Conservation (phyloP, 345 rosid genomes). For the Populus pruinosa region DNA sequence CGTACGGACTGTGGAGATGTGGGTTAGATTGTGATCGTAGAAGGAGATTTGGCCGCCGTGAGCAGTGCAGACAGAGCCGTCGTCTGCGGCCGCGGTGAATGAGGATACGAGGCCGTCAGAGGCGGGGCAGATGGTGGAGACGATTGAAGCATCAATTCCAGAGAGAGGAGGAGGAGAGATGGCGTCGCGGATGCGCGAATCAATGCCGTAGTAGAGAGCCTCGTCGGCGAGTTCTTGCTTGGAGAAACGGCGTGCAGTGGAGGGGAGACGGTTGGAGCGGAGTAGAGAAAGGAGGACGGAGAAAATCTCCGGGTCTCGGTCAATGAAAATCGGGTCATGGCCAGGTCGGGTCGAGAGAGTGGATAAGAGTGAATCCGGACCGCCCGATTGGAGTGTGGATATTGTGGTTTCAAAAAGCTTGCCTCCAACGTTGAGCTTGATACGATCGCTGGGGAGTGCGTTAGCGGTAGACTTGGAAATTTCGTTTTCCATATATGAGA, state of each 20-base stretch:
- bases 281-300: slow-evolving; percentile 75
- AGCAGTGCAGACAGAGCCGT: slow-evolving; percentile 77
- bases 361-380: slow-evolving; percentile 74
- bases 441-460: slow-evolving; percentile 21
- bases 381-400: slow-evolving; percentile 69
- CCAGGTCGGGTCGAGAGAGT: slow-evolving; percentile 56
- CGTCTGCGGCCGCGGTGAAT: slow-evolving; percentile 56
- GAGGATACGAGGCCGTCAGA: slow-evolving; percentile 65
- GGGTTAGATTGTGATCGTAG: slow-evolving; percentile 69
- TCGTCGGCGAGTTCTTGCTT: slow-evolving; percentile 85
- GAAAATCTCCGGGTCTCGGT: slow-evolving; percentile 94
- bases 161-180: slow-evolving; percentile 58
- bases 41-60: slow-evolving; percentile 89
- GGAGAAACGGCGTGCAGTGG: slow-evolving; percentile 58
- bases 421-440: slow-evolving; percentile 94
- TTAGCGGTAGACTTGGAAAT: slow-evolving; percentile 1
- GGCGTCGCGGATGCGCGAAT: slow-evolving; percentile 57
- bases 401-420: slow-evolving; percentile 71
- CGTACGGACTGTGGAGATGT: slow-evolving; percentile 64
- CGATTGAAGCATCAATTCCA: slow-evolving; percentile 72
- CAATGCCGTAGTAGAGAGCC: slow-evolving; percentile 83
- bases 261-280: slow-evolving; percentile 67
- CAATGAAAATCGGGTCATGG: slow-evolving; percentile 61
- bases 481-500: slow-evolving; percentile 9
- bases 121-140: slow-evolving; percentile 59